These are phyloP conservation scores for Magnaporthiopsis poae DNA, from an alignment of 2,329 filamentous ascomycete genomes.

Conservation along the genomic window DNA sequence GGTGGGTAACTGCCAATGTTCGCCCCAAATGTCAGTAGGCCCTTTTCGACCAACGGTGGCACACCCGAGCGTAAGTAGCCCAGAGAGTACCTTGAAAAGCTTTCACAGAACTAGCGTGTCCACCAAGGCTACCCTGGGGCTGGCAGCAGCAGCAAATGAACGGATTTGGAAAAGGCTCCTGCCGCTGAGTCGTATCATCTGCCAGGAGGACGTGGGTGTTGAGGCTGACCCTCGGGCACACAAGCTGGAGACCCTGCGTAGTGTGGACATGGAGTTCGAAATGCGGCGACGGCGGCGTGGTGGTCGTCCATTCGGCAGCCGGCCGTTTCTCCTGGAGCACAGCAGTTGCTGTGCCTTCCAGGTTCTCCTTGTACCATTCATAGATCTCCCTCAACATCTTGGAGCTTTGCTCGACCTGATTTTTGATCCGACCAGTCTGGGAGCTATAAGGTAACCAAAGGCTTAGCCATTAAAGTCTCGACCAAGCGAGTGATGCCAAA, in stretches of 20 bases:
- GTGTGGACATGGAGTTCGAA: background rate
- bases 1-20: background rate
- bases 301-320: background rate
- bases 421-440: background rate
- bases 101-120: background rate
- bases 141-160: background rate
- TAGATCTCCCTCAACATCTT: background rate
- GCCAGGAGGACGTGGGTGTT: background rate
- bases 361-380: background rate
- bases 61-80: no score
- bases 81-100: background rate
- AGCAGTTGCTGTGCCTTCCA: accelerated
- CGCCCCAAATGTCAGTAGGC: no score
- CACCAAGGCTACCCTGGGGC: background rate
- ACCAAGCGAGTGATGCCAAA: no score
- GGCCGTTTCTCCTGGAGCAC: background rate
- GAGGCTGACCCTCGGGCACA: background rate
- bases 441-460: no score
- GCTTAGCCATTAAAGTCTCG: no score
- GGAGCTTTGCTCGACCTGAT: background rate
- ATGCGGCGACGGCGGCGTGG: background rate
- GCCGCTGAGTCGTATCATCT: no score
- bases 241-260: background rate
- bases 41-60: no score
- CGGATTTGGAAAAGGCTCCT: no score